Conservation (phyloP, 768 basidiomycete species). For the Tremella yokohamensis region DNA sequence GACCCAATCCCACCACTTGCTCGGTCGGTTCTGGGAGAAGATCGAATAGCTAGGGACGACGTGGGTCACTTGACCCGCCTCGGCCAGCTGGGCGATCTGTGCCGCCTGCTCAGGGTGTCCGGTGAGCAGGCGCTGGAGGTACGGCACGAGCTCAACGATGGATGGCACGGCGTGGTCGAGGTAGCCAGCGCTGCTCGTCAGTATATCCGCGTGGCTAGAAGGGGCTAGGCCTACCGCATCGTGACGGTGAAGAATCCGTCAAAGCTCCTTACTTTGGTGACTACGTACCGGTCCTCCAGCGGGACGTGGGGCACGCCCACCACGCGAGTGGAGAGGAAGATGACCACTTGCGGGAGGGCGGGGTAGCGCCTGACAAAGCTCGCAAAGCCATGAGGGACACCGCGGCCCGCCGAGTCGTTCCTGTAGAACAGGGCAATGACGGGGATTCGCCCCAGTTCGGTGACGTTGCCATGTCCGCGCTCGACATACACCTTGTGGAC, state of each 20-base stretch:
- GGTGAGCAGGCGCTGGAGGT: constrained; percentile 46
- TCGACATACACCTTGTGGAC: constrained; percentile 35
- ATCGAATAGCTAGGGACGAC: constrained; percentile 21
- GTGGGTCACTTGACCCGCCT: not conserved
- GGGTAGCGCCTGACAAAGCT: constrained; percentile 58
- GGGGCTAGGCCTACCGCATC: constrained; percentile 3
- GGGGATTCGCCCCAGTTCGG: constrained; percentile 54
- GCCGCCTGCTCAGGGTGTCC: not conserved
- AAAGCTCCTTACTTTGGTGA: constrained; percentile 60
- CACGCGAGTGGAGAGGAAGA: constrained; percentile 63
- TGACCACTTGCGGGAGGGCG: constrained; percentile 63
- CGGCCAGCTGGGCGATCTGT: not conserved
- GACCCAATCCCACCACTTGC: constrained; percentile 53
- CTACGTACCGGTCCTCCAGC: constrained; percentile 57
- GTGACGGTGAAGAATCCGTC: constrained; percentile 46
- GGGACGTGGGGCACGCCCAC: constrained; percentile 58
- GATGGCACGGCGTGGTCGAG: constrained; percentile 54
- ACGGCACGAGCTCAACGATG: constrained; percentile 56
- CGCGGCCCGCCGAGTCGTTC: constrained; percentile 52
- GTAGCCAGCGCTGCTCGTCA: constrained; percentile 55
- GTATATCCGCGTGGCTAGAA: not conserved
- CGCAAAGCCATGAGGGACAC: constrained; percentile 2
- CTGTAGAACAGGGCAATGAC: constrained; percentile 63
- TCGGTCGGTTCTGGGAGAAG: constrained; percentile 27
- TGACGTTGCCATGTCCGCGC: constrained; percentile 25